These are phyloP conservation scores for Cercophora sp. DNA, from an alignment of 495 filamentous ascomycete genomes.

Conservation along the genomic window DNA sequence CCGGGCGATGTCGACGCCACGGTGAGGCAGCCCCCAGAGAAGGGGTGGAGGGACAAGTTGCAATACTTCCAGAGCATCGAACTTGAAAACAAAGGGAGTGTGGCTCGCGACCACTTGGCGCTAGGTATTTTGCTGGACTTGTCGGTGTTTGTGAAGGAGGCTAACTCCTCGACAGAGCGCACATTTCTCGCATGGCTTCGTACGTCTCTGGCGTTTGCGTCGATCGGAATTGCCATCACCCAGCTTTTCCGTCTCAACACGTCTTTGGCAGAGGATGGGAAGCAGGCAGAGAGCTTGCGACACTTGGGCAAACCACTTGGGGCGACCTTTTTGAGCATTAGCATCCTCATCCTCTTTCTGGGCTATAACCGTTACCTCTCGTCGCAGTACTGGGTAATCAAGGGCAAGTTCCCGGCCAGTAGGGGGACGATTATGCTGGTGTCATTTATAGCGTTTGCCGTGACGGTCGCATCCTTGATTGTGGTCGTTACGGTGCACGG, in stretches of 20 bases:
- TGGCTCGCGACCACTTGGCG: conserved; percentile 91
- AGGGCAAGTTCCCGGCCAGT: conserved; percentile 91
- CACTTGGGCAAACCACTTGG: conserved; percentile 90
- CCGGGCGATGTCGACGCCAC: conserved; percentile 14
- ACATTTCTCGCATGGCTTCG: conserved; percentile 97
- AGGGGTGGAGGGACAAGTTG: conserved; percentile 40
- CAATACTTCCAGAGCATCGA: conserved; percentile 79
- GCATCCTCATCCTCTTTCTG: conserved; percentile 78
- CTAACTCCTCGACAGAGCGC: conserved; percentile 58
- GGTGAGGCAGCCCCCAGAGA: conserved; percentile 20
- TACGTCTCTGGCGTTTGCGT: conserved; percentile 92
- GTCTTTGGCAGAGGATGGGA: conserved; percentile 40
- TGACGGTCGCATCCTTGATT: conserved; percentile 68
- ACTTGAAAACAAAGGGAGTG: conserved; percentile 93
- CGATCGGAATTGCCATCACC: conserved; percentile 92
- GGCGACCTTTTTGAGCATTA: conserved; percentile 84
- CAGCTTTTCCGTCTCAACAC: conserved; percentile 94
- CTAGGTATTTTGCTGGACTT: conserved; percentile 58
- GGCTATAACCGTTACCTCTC: conserved; percentile 65
- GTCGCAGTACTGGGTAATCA: conserved; percentile 80
- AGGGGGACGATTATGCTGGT: conserved; percentile 80
- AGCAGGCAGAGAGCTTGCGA: conserved; percentile 49
- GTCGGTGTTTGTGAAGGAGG: background rate
- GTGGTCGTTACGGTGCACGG: conserved; percentile 65
- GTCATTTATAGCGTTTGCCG: conserved; percentile 60